Evolutionary conservation across 768 basidiomycete genomes (phyloP), one percentile per base, ranked within the genome.

Genomic region (Grammothele lineata): DNA sequence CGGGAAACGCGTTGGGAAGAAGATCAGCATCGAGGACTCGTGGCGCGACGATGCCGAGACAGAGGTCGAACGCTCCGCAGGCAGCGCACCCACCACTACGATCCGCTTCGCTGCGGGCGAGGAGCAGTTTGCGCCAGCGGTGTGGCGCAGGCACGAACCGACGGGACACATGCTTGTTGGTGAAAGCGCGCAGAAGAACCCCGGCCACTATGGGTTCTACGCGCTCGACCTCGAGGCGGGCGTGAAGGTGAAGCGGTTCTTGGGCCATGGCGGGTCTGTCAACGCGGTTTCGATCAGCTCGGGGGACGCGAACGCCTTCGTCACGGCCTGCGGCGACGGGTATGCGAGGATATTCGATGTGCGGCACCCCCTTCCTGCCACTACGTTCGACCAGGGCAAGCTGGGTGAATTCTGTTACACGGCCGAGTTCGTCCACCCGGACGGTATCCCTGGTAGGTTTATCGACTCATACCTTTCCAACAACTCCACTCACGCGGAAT

Each of bases 211-310:
- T 39, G 38, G 21, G 4, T 57, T 51, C 41, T 44, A 54, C 47
- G 6, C 46, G 3, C 27, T 71, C 5, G 70, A 73, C 44, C 44
- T 72, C 1, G 66, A 67, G 47, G 39, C 57, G 17, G 66, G 62
- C 18, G 68, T 65, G 3, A 64, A 63, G 43, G 58, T 42, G 2
- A 38, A 55, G 6, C 58, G 65, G 1, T 73, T 66, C 50, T 47
- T 74, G 3, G 73, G 70, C 2, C 67, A 70, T 45, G 70, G 69
- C 11, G 72, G 60, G 1, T 41, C 36, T 10, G 56, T 70, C n/a
- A 38, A 44, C 10, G 44, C 35, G 11, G 62, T 73, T 48, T 66
- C 70, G 5, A 69, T 64, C 6, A 70, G 66, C 47, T 53, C 41
- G 0, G 64, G 54, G 0, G 70, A 72, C 40, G 57, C 64, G 4